phyloP scores from a whole-genome alignment of 2,329 filamentous ascomycete genomes.

The Polychaeton citri region DNA sequence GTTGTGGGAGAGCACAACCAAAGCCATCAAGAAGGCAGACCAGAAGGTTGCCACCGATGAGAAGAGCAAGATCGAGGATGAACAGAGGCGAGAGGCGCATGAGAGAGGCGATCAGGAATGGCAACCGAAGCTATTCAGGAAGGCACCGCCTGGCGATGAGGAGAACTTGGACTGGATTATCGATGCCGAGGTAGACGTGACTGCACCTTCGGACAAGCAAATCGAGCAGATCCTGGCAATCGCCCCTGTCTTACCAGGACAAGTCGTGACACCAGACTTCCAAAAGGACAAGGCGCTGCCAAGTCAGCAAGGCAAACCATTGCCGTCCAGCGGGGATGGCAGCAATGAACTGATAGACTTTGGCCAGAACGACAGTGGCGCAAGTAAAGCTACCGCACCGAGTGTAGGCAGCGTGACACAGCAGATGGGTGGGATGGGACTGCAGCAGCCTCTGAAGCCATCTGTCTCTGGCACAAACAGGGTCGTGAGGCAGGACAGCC shows the following conservation, averaged over 20 bases:
- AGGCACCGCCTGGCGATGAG: slow-evolving; percentile 48
- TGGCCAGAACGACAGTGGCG: slow-evolving; percentile 29
- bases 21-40: slow-evolving; percentile 71
- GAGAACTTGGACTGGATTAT: slow-evolving; percentile 94
- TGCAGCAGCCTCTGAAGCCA: slow-evolving; percentile 7
- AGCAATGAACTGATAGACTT: slow-evolving; percentile 44
- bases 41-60: slow-evolving; percentile 85
- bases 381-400: background rate
- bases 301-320: slow-evolving; percentile 8
- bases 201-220: slow-evolving; percentile 51
- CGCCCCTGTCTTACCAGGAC: slow-evolving; percentile 70
- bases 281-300: slow-evolving; percentile 7
- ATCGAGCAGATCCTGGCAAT: slow-evolving; percentile 75
- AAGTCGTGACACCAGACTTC: slow-evolving; percentile 24
- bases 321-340: slow-evolving; percentile 1
- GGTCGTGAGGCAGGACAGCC: slow-evolving; percentile 25
- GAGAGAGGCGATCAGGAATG: slow-evolving; percentile 68
- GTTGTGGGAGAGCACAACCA: slow-evolving; percentile 70
- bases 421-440: slow-evolving; percentile 4
- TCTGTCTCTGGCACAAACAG: slow-evolving; percentile 5
- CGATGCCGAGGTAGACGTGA: slow-evolving; percentile 60
- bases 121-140: slow-evolving; percentile 74
- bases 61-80: slow-evolving; percentile 92
- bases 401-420: background rate
- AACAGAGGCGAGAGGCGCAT: slow-evolving; percentile 78